phyloP scores from a whole-genome alignment of 306 rosid genomes.

The Lathyrus tuberosus region DNA sequence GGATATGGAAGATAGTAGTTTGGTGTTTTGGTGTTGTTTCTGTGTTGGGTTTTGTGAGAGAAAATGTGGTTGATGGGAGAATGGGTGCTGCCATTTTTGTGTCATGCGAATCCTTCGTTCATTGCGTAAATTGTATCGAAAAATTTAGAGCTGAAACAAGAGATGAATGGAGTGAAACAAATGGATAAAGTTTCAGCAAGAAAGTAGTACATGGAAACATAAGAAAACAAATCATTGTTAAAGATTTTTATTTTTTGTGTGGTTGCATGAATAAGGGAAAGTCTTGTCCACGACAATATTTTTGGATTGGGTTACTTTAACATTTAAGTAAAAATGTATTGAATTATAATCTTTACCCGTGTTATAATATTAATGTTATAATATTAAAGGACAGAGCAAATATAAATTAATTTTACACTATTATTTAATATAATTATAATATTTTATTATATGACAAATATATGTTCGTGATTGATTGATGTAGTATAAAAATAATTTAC shows the following conservation, averaged over 20 bases:
- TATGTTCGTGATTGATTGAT: no score
- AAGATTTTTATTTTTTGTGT: background rate
- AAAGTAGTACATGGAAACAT: background rate
- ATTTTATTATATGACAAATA: no score
- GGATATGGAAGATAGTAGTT: slow-evolving; percentile 25
- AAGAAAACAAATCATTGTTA: background rate
- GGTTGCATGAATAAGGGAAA: no score
- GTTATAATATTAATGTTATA: no score
- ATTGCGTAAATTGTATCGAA: background rate
- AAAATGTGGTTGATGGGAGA: slow-evolving; percentile 42
- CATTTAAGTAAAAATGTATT: no score
- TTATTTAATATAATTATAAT: no score
- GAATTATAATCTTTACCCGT: no score
- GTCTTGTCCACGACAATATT: no score
- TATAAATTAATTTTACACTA: no score
- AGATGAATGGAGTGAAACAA: background rate
- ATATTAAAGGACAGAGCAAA: no score
- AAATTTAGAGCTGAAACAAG: background rate
- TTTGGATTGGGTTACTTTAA: no score
- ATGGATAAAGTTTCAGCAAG: slow-evolving; percentile 33
- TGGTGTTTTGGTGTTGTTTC: slow-evolving; percentile 33
- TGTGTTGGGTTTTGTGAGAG: slow-evolving; percentile 48
- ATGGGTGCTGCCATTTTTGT: slow-evolving; percentile 56
- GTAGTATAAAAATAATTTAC: no score
- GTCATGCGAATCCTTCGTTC: background rate